Conservation (phyloP, 495 filamentous ascomycete species). For the Tetracladium marchalianum region DNA sequence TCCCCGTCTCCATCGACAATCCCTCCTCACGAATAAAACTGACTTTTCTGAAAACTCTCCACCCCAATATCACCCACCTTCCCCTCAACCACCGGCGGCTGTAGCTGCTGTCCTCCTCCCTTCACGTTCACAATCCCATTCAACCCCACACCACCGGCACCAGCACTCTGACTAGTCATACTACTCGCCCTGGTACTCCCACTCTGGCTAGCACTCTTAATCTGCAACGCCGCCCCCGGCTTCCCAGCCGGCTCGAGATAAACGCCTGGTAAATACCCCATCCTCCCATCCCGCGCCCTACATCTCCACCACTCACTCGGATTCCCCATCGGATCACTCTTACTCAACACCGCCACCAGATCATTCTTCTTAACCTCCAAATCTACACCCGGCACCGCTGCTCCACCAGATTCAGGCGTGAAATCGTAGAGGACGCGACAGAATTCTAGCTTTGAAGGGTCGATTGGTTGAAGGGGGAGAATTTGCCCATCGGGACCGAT, state of each 20-base stretch:
- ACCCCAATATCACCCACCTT: constrained; percentile 60
- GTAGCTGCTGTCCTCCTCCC: constrained; percentile 17
- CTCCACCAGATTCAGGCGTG: constrained; percentile 53
- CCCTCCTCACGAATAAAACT: constrained; percentile 56
- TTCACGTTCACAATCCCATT: constrained; percentile 27
- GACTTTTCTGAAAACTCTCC: constrained; percentile 85
- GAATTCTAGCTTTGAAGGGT: constrained; percentile 87
- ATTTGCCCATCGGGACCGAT: constrained; percentile 41
- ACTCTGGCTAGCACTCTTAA: constrained; percentile 41
- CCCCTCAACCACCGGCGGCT: constrained; percentile 45
- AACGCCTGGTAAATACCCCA: constrained; percentile 82
- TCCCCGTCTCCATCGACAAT: no score
- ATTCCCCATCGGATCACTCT: constrained; percentile 85
- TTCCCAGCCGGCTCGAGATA: constrained; percentile 80
- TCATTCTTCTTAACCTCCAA: constrained; percentile 91
- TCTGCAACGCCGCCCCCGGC: constrained; percentile 31
- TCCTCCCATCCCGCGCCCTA: constrained; percentile 77
- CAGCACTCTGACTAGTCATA: constrained; percentile 22
- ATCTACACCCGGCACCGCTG: constrained; percentile 63
- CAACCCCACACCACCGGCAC: constrained; percentile 24
- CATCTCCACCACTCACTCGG: constrained; percentile 96
- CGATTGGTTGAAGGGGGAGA: constrained; percentile 40
- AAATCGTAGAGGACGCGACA: constrained; percentile 93
- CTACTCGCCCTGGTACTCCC: constrained; percentile 32
- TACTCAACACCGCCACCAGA: constrained; percentile 86